phyloP scores from a whole-genome alignment of 1,139 yeast species.

The Tardiomyces digboiensis region DNA sequence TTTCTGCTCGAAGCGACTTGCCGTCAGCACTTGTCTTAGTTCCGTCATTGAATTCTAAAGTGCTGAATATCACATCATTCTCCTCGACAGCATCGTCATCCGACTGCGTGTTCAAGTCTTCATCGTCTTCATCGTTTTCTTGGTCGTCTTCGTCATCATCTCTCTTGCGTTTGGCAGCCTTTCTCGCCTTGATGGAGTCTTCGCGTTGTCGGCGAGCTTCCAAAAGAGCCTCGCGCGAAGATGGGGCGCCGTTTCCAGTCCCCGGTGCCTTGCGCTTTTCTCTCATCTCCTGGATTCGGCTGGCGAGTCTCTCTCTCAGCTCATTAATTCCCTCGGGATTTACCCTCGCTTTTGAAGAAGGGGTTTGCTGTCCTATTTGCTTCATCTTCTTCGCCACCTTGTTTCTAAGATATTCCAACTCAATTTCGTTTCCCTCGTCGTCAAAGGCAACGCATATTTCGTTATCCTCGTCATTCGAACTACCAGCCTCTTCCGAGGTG shows the following conservation, averaged over 20 bases:
- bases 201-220: constrained; percentile 27
- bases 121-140: constrained; percentile 7
- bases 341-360: constrained; percentile 7
- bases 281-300: constrained; percentile 57
- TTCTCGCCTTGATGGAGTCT: constrained; percentile 37
- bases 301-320: constrained; percentile 62
- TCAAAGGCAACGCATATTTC: constrained; percentile 52
- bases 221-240: constrained; percentile 37
- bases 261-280: constrained; percentile 93
- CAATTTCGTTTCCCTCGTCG: constrained; percentile 67
- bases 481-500: constrained; percentile 15
- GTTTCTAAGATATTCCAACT: constrained; percentile 5
- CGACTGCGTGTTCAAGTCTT: constrained; percentile 28
- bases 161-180: constrained; percentile 34
- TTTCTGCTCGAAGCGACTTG: constrained; percentile 47
- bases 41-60: constrained; percentile 78
- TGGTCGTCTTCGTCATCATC: constrained; percentile 22
- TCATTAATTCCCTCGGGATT: constrained; percentile 26
- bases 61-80: constrained; percentile 57
- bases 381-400: constrained; percentile 1
- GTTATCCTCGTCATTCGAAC: constrained; percentile 24
- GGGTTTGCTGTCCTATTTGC: constrained; percentile 6
- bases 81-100: constrained; percentile 30
- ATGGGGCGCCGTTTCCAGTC: constrained; percentile 70
- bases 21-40: constrained; percentile 73